A percentile compares a stretch with the other conserved stretches of the same genome.
phyloP scores from a whole-genome alignment of 2,329 filamentous ascomycete species.

The Fusarium brevicatenulatum region DNA sequence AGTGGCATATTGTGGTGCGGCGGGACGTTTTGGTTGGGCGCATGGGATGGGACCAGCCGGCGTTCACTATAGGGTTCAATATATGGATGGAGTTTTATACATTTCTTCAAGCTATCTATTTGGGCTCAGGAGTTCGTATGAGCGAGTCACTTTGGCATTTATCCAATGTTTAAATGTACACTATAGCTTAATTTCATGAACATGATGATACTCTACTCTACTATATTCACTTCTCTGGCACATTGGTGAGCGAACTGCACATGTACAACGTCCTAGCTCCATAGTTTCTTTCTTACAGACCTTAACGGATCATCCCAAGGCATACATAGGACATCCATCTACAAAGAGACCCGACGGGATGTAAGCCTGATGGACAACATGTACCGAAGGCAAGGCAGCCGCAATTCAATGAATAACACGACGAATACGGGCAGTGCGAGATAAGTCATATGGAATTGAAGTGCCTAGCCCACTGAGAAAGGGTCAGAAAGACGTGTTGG shows the following conservation, averaged over 20 bases:
- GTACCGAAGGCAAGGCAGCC: neutral
- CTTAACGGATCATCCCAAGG: neutral
- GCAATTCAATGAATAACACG: neutral
- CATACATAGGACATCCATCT: neutral
- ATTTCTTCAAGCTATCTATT: constrained; percentile 6
- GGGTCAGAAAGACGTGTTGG: neutral
- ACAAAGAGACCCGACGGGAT: neutral
- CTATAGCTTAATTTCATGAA: constrained; percentile 9
- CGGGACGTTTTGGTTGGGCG: constrained; percentile 22
- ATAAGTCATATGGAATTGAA: neutral
- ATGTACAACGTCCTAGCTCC: too few relatives aligned
- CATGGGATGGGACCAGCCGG: constrained; percentile 16
- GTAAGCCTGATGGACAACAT: neutral
- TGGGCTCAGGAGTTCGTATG: neutral
- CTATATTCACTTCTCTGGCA: neutral
- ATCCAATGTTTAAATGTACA: constrained; percentile 21
- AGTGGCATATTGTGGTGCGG: neutral
- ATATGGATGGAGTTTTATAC: constrained; percentile 26
- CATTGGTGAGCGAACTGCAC: too few relatives aligned
- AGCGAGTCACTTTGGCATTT: constrained; percentile 8
- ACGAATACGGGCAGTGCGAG: constrained; percentile 37
- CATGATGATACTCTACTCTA: constrained; percentile 8
- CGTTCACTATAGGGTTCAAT: constrained; percentile 26
- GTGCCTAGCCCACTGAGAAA: neutral
- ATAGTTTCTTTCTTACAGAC: neutral